Evolutionary conservation across 176 grass and related monocot genomes (phyloP).

Genomic region (Tillandsia leiboldiana): DNA sequence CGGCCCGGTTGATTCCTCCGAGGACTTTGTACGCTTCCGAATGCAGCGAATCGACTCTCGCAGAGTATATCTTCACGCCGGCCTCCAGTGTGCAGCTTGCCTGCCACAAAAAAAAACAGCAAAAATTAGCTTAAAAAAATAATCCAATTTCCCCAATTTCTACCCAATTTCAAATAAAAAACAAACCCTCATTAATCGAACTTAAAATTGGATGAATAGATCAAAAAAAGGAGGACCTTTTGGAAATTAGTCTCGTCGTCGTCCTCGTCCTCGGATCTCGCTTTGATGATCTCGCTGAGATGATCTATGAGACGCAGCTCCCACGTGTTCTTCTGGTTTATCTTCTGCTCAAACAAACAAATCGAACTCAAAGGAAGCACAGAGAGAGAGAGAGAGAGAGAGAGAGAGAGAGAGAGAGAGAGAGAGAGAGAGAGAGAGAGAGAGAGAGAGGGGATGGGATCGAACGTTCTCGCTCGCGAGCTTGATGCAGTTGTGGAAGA

Average conservation of each 20-base stretch:
- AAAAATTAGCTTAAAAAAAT: conserved; percentile 1
- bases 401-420: neutral
- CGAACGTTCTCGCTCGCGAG: conserved; percentile 85
- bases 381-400: neutral
- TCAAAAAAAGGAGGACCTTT: conserved; percentile 45
- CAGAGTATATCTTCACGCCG: conserved; percentile 89
- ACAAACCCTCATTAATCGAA: neutral
- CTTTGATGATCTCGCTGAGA: conserved; percentile 74
- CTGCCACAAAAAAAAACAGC: conserved; percentile 25
- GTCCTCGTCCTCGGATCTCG: conserved; percentile 52
- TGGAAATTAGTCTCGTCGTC: conserved; percentile 97
- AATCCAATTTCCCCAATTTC: neutral
- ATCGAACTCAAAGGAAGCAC: neutral
- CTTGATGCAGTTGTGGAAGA: conserved; percentile 94
- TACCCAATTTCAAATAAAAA: neutral
- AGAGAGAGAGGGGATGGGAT: neutral
- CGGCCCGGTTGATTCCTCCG: conserved; percentile 82
- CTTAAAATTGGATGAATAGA: conserved; percentile 4
- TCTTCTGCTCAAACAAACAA: conserved; percentile 49
- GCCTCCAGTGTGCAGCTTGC: conserved; percentile 93
- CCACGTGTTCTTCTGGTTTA: conserved; percentile 99
- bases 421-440: no score
- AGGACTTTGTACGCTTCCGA: conserved; percentile 95
- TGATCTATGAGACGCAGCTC: conserved; percentile 88
- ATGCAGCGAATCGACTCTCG: conserved; percentile 85